phyloP scores from a whole-genome alignment of 352 stramenopile species.

The Phytophthora pluvialis region DNA sequence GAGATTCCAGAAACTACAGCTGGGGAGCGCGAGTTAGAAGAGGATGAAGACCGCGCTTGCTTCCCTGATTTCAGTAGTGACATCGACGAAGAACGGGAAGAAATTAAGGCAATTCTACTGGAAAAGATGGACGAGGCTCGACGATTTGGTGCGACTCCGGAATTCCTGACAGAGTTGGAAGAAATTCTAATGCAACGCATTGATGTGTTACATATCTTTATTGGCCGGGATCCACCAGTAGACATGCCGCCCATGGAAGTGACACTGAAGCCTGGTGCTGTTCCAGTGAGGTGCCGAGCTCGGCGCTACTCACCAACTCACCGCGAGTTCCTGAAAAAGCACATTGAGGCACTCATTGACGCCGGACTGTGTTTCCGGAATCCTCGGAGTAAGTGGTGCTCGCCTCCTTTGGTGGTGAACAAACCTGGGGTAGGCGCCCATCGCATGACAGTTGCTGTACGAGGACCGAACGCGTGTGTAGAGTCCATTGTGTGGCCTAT shows the following conservation, averaged over 20 bases:
- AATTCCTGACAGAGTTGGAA: neutral
- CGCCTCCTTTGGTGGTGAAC: slow-evolving; percentile 6
- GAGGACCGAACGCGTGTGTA: slow-evolving; percentile 5
- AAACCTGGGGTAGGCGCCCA: neutral
- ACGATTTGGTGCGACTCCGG: neutral
- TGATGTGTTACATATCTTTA: neutral
- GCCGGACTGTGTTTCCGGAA: neutral
- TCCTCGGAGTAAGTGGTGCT: slow-evolving; percentile 5
- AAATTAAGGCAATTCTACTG: slow-evolving; percentile 7
- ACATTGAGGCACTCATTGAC: neutral
- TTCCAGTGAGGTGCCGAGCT: neutral
- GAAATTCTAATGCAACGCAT: neutral
- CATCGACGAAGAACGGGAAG: neutral
- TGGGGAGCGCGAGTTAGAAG: neutral
- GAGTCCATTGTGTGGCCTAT: slow-evolving; percentile 21
- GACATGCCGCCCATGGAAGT: neutral
- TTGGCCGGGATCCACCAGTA: neutral
- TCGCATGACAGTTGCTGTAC: slow-evolving; percentile 20
- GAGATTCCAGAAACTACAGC: neutral
- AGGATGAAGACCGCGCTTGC: slow-evolving; percentile 14
- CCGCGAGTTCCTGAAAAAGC: neutral
- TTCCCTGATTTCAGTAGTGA: neutral
- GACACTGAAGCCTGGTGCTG: neutral
- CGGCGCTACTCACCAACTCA: neutral
- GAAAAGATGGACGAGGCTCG: slow-evolving; percentile 10